A percentile compares a stretch with the other conserved stretches of the same genome.
Evolutionary conservation across 257 asterid genomes (phyloP).

Genomic region (Solanum arcanum): DNA sequence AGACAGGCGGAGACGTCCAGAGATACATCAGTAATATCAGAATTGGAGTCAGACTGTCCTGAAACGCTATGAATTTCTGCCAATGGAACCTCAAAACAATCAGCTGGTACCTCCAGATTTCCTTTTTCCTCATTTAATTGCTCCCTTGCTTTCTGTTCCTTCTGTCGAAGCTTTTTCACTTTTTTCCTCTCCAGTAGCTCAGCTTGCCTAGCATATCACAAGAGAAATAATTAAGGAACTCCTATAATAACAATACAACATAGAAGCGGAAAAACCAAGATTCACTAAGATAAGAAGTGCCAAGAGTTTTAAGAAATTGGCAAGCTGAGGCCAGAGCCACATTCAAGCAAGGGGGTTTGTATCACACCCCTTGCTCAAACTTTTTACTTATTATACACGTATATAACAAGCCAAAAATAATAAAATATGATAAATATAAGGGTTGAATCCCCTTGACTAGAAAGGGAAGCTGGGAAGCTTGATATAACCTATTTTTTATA

Average conservation of each 20-base stretch:
- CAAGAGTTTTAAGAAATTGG: not conserved
- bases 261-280: not conserved
- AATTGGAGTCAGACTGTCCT: conserved; percentile 15
- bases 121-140: conserved; percentile 22
- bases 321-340: not conserved
- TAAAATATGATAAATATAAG: not conserved
- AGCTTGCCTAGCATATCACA: conserved; percentile 40
- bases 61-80: conserved; percentile 33
- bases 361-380: not conserved
- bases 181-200: conserved; percentile 50
- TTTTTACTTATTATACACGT: not conserved
- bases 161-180: conserved; percentile 68
- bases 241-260: not conserved
- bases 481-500: not conserved
- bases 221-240: not conserved
- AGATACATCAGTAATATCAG: conserved; percentile 3
- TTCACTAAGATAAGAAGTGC: not conserved
- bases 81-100: conserved; percentile 25
- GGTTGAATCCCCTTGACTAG: not conserved
- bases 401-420: not conserved
- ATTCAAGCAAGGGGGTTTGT: not conserved
- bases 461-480: not conserved
- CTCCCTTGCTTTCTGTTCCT: conserved; percentile 62
- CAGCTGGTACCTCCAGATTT: conserved; percentile 19
- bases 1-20: conserved; percentile 11